These are phyloP conservation scores for Aciculoconidium aculeatum DNA, from an alignment of 805 yeast genomes.

Conservation along the genomic window DNA sequence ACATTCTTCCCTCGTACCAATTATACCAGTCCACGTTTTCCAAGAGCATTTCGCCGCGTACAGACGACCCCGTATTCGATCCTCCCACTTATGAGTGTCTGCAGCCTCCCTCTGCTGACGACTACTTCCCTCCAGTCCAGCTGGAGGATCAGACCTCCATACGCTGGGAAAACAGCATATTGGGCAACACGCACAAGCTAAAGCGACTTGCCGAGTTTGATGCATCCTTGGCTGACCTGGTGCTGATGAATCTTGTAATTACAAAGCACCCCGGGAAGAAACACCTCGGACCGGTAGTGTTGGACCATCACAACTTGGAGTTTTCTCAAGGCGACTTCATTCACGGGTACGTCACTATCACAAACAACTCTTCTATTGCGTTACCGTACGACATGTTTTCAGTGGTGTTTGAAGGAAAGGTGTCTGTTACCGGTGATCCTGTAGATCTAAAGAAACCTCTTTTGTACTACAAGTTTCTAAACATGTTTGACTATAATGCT, in stretches of 20 bases:
- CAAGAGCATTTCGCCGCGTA: conserved; percentile 16
- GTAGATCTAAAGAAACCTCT: conserved; percentile 15
- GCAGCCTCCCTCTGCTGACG: conserved; percentile 3
- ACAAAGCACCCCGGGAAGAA: conserved; percentile 13
- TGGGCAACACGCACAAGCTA: conserved; percentile 22
- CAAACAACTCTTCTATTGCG: conserved; percentile 13
- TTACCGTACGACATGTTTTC: conserved; percentile 23
- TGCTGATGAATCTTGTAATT: conserved; percentile 15
- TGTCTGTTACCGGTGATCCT: conserved; percentile 18
- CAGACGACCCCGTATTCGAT: conserved; percentile 14
- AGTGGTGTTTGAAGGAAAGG: conserved; percentile 23
- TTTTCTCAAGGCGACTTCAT: conserved; percentile 23
- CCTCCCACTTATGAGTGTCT: conserved; percentile 22
- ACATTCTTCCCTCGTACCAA: conserved; percentile 26
- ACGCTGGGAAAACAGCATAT: conserved; percentile 24
- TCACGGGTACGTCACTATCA: conserved; percentile 19
- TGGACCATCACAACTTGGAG: conserved; percentile 16
- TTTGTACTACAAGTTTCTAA: conserved; percentile 23
- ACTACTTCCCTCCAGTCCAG: conserved; percentile 3
- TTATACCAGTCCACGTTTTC: conserved; percentile 24
- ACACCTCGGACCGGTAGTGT: conserved; percentile 13
- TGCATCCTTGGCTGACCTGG: conserved; percentile 12
- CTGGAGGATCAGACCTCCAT: conserved; percentile 6
- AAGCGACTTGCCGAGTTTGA: conserved; percentile 15
- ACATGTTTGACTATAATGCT: conserved; percentile 26